Evolutionary conservation across 1,284 basidiomycete species (phyloP), one percentile per base, ranked within the genome.

Genomic region (Mycena citricolor): DNA sequence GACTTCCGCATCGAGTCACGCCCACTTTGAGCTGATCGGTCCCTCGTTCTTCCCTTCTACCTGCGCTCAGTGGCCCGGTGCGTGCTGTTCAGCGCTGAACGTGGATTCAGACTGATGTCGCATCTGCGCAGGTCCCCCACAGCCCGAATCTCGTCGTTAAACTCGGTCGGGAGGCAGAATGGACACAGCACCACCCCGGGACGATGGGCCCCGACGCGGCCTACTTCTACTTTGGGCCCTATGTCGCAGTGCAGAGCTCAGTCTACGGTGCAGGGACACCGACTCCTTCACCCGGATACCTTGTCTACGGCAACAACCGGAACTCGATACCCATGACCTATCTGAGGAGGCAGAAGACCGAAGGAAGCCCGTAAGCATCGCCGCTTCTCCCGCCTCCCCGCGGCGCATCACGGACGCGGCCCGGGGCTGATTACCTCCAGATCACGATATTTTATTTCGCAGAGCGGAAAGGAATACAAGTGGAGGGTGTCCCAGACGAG

Each of bases 171-270:
- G 82, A 87, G 56, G 61, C 70, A 0, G 67, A 64, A 20, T 88
- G 86, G 85, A 69, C 76, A 16, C 70, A 77, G 52, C 77, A 77
- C 41, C 77, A 85, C 55, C 73, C 77, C 16, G 69, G 67, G 37
- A 79, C 86, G 51, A 79, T 84, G 77, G 86, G 86, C 11, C 85
- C 86, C 12, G 73, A 71, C 46, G 81, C 76, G 33, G 77, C 85
- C 6, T 85, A 74, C 57, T 75, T 86, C 46, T 88, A 85, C 58
- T 79, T 88, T 49, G 86, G 85, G 1, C 52, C 52, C 26, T 48
- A 45, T 12, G 39, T 39, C 11, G 35, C 47, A 10, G 39, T 43
- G 4, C 26, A 28, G n/a, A 19, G 32, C 2, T 41, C 36, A 1
- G 33, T 49, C 3, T 49, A 49, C 33, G 50, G 42, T 16, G 35